These are phyloP conservation scores for Chernovozyma aurita DNA, from an alignment of 1,139 yeast species.

Conservation along the genomic window DNA sequence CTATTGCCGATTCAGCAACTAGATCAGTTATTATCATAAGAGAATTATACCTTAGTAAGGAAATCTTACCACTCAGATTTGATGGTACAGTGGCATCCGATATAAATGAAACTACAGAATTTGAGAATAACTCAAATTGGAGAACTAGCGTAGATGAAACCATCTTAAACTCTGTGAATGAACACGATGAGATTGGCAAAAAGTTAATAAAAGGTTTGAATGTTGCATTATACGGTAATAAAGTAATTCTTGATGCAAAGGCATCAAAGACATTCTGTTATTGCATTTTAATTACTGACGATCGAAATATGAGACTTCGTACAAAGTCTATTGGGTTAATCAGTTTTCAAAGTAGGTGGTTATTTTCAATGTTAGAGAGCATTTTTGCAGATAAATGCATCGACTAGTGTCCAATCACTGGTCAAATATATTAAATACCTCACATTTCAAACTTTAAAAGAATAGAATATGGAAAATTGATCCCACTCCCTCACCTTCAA, in stretches of 20 bases:
- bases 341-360: constrained; percentile 59
- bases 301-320: constrained; percentile 64
- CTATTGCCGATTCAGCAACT: constrained; percentile 77
- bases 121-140: constrained; percentile 65
- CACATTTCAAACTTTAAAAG: neutral
- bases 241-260: constrained; percentile 25
- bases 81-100: constrained; percentile 56
- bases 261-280: constrained; percentile 45
- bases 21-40: constrained; percentile 71
- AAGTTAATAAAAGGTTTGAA: constrained; percentile 36
- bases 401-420: constrained; percentile 26
- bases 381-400: constrained; percentile 37
- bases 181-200: constrained; percentile 43
- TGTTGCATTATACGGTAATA: constrained; percentile 14
- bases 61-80: constrained; percentile 45
- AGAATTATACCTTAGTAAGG: constrained; percentile 57
- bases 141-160: constrained; percentile 57
- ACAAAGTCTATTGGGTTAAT: constrained; percentile 58
- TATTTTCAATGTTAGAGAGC: constrained; percentile 48
- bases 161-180: constrained; percentile 48
- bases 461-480: neutral
- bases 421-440: neutral
- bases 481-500: too few species aligned
- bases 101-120: constrained; percentile 52
- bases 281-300: constrained; percentile 67